Conservation (phyloP, 495 filamentous ascomycete species). For the Aspergillus heteromorphus region DNA sequence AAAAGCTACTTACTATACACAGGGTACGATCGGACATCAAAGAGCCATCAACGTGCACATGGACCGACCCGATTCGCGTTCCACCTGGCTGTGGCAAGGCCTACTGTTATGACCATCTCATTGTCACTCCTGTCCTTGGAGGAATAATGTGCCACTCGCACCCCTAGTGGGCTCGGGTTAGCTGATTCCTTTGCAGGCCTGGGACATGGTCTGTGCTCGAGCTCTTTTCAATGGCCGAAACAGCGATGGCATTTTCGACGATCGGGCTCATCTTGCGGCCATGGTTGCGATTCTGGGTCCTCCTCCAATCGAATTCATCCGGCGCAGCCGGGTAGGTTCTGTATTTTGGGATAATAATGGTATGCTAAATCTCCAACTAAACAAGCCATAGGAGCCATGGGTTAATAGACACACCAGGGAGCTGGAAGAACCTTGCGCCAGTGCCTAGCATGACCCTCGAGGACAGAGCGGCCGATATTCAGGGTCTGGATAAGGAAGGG, state of each 20-base stretch:
- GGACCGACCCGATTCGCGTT: too few species aligned
- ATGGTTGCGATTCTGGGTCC: slow-evolving; percentile 38
- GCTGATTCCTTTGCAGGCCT: slow-evolving; percentile 5
- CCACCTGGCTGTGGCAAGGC: too few species aligned
- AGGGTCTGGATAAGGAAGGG: slow-evolving; percentile 27
- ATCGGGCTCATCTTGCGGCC: slow-evolving; percentile 30
- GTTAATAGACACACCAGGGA: slow-evolving; percentile 1
- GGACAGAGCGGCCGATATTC: slow-evolving; percentile 7
- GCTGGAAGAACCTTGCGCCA: slow-evolving; percentile 18
- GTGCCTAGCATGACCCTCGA: slow-evolving; percentile 19
- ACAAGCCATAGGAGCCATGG: not conserved
- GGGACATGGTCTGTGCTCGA: slow-evolving; percentile 14
- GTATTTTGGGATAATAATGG: slow-evolving; percentile 16
- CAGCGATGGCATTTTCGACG: slow-evolving; percentile 15
- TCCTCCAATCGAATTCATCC: slow-evolving; percentile 29
- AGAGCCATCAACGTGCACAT: too few species aligned
- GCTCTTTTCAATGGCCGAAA: slow-evolving; percentile 15
- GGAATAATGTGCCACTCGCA: too few species aligned
- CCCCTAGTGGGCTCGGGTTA: too few species aligned
- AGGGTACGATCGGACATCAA: too few species aligned
- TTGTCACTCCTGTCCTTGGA: too few species aligned
- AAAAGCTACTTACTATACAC: too few species aligned
- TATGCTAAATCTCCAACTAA: not conserved
- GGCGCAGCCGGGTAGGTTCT: slow-evolving; percentile 16
- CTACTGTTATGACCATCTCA: too few species aligned